Base-by-base conservation (phyloP, 305 asterid species). In the Solanum hybrid region DNA sequence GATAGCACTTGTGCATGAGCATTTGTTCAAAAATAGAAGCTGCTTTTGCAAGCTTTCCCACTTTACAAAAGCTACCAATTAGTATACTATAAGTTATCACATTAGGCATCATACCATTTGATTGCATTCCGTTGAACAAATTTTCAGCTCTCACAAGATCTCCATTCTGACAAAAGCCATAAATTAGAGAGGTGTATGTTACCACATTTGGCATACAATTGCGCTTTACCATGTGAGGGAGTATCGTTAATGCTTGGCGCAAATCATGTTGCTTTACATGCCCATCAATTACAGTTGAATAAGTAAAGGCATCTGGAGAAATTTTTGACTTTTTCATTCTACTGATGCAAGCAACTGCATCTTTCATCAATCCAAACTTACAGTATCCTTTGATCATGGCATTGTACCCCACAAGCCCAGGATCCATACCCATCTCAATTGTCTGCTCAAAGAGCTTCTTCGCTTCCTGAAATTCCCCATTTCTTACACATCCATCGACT, bases 371-470 rank as follows among this genome's bases (percentile, higher is more conserved):
- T 90, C 98, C 97, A 90, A 91, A 91, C 89, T 93, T 96, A 88
- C 99, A 96, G 91, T 92, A 95, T 86, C 99, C 99, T 92, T 97
- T 97, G 60, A 97, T 94, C 97, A 97, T 93, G 87, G 98, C 96
- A 91, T 96, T 96, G 89, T 95, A 96, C 87, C 94, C 97, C 71
- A 96, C 99, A 71, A 94, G 92, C 88, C 95, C 99, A 51, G 93
- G 96, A 93, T 94, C 90, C 87, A 93, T 35, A 88, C 96, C 98
- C 24, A 72, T 91, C 79, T 89, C 90, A 51, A 89, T 87, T 71
- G 96, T 90, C 77, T 92, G 91, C 38, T 94, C 93, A 90, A 97
- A 97, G 56, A 94, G 91, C 86, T 92, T 92, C 91, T 94, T 91
- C 34, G 99, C 99, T 73, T 93, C 98, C n/a, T 91, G 93, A 82